A percentile compares a stretch with the other conserved stretches of the same genome.
phyloP scores from a whole-genome alignment of 345 rosid genomes.

The Eucalyptus marginata region DNA sequence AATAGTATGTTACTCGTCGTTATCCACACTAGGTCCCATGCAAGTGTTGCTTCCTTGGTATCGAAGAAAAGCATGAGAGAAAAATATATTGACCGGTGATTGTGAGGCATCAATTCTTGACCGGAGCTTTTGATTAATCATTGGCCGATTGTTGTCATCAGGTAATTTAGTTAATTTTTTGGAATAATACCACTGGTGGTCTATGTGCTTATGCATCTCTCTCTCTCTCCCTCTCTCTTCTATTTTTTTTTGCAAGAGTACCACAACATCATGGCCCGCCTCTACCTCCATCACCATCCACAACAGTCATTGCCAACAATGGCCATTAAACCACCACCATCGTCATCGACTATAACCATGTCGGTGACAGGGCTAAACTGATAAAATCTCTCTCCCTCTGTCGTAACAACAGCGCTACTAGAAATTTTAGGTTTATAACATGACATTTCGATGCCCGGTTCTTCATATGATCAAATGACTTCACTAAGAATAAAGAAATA shows the following conservation, averaged over 20 bases:
- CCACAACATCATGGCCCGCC: background rate
- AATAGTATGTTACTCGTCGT: rapidly evolving
- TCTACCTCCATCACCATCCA: background rate
- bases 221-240: background rate
- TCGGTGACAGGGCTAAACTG: rapidly evolving
- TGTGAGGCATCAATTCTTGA: no score
- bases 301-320: background rate
- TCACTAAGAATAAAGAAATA: background rate
- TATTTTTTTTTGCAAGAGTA: no score
- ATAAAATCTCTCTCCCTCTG: background rate
- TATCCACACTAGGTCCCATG: background rate
- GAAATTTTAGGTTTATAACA: background rate
- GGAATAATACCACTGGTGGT: background rate
- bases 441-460: background rate
- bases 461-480: background rate
- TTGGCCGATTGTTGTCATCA: background rate
- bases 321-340: background rate
- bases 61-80: no score
- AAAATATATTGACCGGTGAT: rapidly evolving
- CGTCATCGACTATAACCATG: rapidly evolving
- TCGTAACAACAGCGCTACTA: rapidly evolving
- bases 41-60: background rate
- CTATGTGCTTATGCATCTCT: background rate
- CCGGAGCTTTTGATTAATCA: background rate
- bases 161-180: background rate